Evolutionary conservation across 768 basidiomycete species (phyloP).

Genomic region (Nevesoporus exiguus): DNA sequence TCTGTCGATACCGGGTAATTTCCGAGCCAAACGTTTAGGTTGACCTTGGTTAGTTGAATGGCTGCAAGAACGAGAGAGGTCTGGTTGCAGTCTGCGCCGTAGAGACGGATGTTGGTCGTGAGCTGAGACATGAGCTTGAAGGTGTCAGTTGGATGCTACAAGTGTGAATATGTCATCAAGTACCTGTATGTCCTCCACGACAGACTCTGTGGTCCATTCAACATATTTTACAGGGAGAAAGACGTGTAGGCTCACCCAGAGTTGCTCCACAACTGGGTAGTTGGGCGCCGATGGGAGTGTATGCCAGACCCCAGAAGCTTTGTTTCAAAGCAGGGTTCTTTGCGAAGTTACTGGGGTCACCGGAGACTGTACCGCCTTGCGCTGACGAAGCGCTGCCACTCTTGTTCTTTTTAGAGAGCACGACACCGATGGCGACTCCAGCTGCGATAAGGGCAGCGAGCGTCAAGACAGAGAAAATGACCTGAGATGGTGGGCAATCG

Average conservation of each 20-base stretch:
- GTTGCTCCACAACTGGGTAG: slow-evolving; percentile 65
- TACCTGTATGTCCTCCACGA: slow-evolving; percentile 74
- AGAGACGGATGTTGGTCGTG: slow-evolving; percentile 76
- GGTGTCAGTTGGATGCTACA: slow-evolving; percentile 5
- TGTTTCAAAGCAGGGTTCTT: slow-evolving; percentile 67
- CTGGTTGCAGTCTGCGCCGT: slow-evolving; percentile 87
- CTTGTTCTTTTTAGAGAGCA: slow-evolving; percentile 53
- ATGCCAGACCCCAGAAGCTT: slow-evolving; percentile 83
- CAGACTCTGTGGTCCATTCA: slow-evolving; percentile 36
- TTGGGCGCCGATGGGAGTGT: slow-evolving; percentile 76
- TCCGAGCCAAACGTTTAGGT: slow-evolving; percentile 77
- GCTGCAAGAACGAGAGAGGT: slow-evolving; percentile 82
- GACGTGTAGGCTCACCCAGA: slow-evolving; percentile 29
- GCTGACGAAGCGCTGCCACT: slow-evolving; percentile 25
- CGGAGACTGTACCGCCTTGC: slow-evolving; percentile 38
- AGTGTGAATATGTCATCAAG: slow-evolving; percentile 7
- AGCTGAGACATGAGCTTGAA: slow-evolving; percentile 77
- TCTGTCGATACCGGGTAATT: slow-evolving; percentile 66
- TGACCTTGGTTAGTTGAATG: slow-evolving; percentile 83
- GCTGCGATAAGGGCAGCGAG: slow-evolving; percentile 51
- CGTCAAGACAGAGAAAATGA: slow-evolving; percentile 46
- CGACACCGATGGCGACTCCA: slow-evolving; percentile 63
- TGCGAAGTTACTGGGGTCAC: slow-evolving; percentile 75
- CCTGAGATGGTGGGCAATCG: slow-evolving; percentile 34
- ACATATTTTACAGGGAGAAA: not conserved